Conservation (phyloP, 768 basidiomycete genomes). For the Boletus rubropictus region DNA sequence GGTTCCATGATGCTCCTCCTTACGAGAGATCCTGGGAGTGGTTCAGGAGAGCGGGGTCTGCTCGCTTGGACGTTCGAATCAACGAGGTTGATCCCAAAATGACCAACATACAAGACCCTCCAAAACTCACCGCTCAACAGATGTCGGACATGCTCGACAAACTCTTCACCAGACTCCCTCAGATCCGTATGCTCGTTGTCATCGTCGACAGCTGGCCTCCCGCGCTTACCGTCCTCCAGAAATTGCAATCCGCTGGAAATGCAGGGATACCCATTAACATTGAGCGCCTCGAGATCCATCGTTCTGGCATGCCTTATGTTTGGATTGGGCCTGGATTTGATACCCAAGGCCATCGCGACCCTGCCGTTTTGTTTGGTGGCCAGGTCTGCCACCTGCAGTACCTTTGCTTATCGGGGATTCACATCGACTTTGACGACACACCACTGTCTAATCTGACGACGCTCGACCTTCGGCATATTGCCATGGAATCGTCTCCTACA, state of each 20-base stretch:
- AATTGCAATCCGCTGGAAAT: conserved; percentile 36
- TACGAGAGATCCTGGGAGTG: conserved; percentile 50
- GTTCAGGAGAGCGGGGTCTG: conserved; percentile 50
- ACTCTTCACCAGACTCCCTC: conserved; percentile 48
- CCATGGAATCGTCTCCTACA: conserved; percentile 46
- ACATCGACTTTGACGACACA: conserved; percentile 54
- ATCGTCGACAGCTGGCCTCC: conserved; percentile 53
- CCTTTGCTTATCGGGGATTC: conserved; percentile 52
- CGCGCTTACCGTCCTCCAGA: conserved; percentile 45
- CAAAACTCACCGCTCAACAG: conserved; percentile 35
- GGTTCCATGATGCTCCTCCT: conserved; percentile 49
- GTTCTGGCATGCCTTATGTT: conserved; percentile 42
- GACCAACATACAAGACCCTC: conserved; percentile 23
- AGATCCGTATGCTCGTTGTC: conserved; percentile 55
- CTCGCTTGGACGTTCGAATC: conserved; percentile 59
- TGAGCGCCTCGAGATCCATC: conserved; percentile 64
- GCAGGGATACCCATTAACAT: conserved; percentile 38
- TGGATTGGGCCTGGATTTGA: conserved; percentile 42
- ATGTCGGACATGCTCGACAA: conserved; percentile 47
- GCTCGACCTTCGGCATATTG: conserved; percentile 60
- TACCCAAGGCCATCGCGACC: conserved; percentile 28
- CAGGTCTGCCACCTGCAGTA: conserved; percentile 41
- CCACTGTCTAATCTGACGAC: conserved; percentile 49
- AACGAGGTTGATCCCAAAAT: conserved; percentile 35
- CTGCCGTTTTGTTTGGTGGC: conserved; percentile 48